phyloP scores from a whole-genome alignment of 352 stramenopile genomes.

The Pythium aquatile region DNA sequence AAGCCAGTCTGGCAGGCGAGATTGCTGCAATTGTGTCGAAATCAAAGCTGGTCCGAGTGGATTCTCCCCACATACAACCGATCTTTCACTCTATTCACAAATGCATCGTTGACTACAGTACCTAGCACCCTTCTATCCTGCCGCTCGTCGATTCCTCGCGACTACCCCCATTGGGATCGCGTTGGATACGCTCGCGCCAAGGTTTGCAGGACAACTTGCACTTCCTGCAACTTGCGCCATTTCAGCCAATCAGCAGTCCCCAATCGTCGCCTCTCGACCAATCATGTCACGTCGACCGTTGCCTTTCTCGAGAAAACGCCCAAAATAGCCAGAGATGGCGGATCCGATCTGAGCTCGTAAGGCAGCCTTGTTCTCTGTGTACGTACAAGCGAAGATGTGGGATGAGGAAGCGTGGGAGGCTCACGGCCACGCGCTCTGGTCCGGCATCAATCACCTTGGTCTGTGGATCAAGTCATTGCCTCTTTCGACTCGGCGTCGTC shows the following conservation, averaged over 20 bases:
- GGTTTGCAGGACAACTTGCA: background rate
- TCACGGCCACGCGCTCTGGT: background rate
- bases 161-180: too few relatives aligned
- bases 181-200: background rate
- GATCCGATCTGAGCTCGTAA: slow-evolving; percentile 8
- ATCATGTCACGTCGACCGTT: background rate
- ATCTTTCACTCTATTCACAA: background rate
- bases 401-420: background rate
- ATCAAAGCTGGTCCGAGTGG: slow-evolving; percentile 4
- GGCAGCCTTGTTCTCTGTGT: background rate
- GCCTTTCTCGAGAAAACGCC: background rate
- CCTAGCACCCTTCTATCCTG: too few relatives aligned
- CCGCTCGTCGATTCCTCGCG: too few relatives aligned
- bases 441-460: background rate
- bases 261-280: background rate
- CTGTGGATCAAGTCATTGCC: slow-evolving; percentile 3
- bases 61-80: background rate
- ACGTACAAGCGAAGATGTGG: slow-evolving; percentile 1
- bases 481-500: slow-evolving; percentile 12
- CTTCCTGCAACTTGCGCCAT: background rate
- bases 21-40: background rate
- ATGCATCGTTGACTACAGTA: too few relatives aligned
- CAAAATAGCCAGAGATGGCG: background rate
- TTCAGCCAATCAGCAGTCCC: background rate
- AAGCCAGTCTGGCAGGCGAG: background rate